Evolutionary conservation across 2,329 filamentous ascomycete species (phyloP).

Genomic region (Fusarium tricinctum): DNA sequence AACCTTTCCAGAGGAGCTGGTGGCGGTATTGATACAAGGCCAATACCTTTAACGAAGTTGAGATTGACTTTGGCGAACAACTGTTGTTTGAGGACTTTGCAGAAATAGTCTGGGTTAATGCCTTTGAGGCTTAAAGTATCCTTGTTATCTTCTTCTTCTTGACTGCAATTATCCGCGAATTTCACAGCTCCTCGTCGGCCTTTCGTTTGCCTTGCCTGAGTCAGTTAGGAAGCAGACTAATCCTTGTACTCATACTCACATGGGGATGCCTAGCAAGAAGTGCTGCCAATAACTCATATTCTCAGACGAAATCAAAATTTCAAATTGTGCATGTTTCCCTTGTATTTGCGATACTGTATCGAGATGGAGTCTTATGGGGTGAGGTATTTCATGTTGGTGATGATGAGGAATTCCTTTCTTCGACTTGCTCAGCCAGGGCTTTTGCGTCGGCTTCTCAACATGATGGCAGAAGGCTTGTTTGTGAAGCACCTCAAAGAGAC

Average conservation of each 20-base stretch:
- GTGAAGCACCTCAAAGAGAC: not conserved
- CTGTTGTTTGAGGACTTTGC: accelerated
- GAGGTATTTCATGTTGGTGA: not conserved
- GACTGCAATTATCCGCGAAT: not conserved
- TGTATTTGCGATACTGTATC: not conserved
- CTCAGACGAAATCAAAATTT: accelerated
- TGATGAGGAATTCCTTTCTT: not conserved
- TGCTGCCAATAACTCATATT: not conserved
- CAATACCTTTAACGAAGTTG: not conserved
- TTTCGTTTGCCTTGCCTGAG: too few relatives aligned
- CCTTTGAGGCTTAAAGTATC: accelerated
- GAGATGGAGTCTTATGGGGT: not conserved
- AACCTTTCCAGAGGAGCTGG: not conserved
- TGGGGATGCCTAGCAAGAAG: not conserved
- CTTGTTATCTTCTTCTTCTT: accelerated
- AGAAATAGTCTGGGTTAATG: not conserved
- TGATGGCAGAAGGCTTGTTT: accelerated
- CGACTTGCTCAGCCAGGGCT: too few relatives aligned
- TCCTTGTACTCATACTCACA: not conserved
- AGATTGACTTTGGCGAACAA: not conserved
- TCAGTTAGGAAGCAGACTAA: too few relatives aligned
- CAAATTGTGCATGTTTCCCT: not conserved
- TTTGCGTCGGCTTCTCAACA: accelerated
- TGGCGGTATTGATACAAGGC: not conserved
- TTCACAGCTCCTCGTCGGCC: not conserved